Base-by-base conservation (phyloP, 192 early-diverging fungal genomes). In the Chytriomyces sp. region DNA sequence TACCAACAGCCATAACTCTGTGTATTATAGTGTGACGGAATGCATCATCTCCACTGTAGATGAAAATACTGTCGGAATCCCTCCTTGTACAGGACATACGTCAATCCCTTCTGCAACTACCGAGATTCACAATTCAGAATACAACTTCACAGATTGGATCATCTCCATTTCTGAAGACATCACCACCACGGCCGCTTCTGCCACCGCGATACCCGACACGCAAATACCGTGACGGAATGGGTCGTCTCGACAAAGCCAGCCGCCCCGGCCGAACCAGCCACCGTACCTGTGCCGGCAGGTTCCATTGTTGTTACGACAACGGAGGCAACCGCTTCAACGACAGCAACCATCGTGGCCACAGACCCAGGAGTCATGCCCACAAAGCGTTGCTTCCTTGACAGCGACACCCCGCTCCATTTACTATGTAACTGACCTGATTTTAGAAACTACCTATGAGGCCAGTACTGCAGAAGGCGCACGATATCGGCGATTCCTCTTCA, bases 141-240 rank as follows among this genome's bases (percentile, higher is more conserved):
- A n/a, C n/a, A n/a, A n/a, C n/a, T n/a, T n/a, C n/a, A n/a, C n/a
- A n/a, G n/a, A n/a, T n/a, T n/a, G n/a, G n/a, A n/a, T n/a, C n/a
- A n/a, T n/a, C n/a, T n/a, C n/a, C n/a, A n/a, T n/a, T n/a, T n/a
- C n/a, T n/a, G n/a, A n/a, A n/a, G n/a, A n/a, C n/a, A n/a, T n/a
- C n/a, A n/a, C n/a, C n/a, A n/a, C n/a, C n/a, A n/a, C n/a, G n/a
- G n/a, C n/a, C n/a, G n/a, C n/a, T n/a, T n/a, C n/a, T n/a, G n/a
- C n/a, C n/a, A n/a, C n/a, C n/a, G n/a, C n/a, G n/a, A n/a, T n/a
- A n/a, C n/a, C n/a, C n/a, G n/a, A n/a, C n/a, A n/a, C n/a, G n/a
- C n/a, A n/a, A n/a, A n/a, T n/a, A n/a, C n/a, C n/a, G 66, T 68
- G 4, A 68, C 66, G 10, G 53, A 68, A 68, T 68, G 66, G 66